Conservation (phyloP, 768 basidiomycete genomes). For the Leccinum boreale region DNA sequence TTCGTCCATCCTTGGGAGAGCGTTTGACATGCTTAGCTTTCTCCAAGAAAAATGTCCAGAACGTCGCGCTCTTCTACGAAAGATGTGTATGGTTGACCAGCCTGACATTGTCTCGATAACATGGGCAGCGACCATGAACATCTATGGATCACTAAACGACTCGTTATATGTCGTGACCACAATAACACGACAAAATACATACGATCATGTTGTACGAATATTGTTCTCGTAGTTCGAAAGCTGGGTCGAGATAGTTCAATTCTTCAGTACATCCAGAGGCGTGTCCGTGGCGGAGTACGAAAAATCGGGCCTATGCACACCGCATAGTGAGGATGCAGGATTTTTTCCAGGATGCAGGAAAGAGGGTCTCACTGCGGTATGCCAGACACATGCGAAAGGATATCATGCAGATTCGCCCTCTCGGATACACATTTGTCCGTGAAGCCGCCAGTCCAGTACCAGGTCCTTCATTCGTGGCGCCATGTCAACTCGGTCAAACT, state of each 20-base stretch:
- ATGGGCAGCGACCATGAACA: conserved; percentile 36
- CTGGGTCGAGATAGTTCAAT: conserved; percentile 31
- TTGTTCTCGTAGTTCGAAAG: conserved; percentile 35
- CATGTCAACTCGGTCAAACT: conserved; percentile 32
- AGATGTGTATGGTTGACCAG: conserved; percentile 32
- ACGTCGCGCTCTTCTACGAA: conserved; percentile 41
- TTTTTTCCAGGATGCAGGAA: not conserved
- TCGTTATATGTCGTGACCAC: not conserved
- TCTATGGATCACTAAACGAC: conserved; percentile 21
- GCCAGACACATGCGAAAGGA: conserved; percentile 40
- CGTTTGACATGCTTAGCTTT: conserved; percentile 33
- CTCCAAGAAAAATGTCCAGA: conserved; percentile 35
- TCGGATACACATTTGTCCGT: conserved; percentile 37
- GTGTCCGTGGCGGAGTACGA: conserved; percentile 30
- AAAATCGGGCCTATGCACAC: conserved; percentile 32
- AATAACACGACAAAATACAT: not conserved
- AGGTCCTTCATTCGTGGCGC: conserved; percentile 31
- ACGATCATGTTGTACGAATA: conserved; percentile 41
- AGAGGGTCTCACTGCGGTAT: conserved; percentile 29
- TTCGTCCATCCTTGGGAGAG: conserved; percentile 33
- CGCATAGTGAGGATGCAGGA: too few species aligned
- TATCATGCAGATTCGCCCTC: conserved; percentile 36
- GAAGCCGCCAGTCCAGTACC: conserved; percentile 40
- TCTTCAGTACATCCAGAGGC: conserved; percentile 17
- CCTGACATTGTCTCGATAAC: conserved; percentile 32